phyloP scores from a whole-genome alignment of 768 basidiomycete genomes.

The Termitomyces sp. region DNA sequence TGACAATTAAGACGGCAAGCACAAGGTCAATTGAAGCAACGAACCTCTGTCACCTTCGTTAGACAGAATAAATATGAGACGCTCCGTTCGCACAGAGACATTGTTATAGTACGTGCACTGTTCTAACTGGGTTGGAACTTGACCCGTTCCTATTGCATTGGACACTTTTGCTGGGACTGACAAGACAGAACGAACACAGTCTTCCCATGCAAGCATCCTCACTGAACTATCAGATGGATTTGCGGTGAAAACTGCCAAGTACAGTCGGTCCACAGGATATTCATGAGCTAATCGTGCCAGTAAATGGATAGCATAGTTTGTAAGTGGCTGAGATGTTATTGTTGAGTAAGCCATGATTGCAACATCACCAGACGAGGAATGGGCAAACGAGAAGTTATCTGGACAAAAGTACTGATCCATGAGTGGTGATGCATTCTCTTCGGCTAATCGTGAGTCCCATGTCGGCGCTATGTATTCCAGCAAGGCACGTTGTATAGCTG shows the following conservation, averaged over 20 bases:
- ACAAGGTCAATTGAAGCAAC: conserved; percentile 14
- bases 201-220: conserved; percentile 60
- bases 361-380: conserved; percentile 44
- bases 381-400: conserved; percentile 48
- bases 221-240: conserved; percentile 16
- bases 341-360: conserved; percentile 61
- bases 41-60: conserved; percentile 34
- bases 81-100: conserved; percentile 48
- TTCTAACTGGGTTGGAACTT: conserved; percentile 45
- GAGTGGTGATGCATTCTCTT: conserved; percentile 39
- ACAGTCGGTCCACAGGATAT: conserved; percentile 69
- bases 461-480: conserved; percentile 61
- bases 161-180: conserved; percentile 74
- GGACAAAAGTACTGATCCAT: conserved; percentile 75
- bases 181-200: conserved; percentile 60
- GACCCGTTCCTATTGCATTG: conserved; percentile 49
- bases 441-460: conserved; percentile 57
- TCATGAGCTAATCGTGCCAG: conserved; percentile 49
- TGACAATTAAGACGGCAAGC: conserved; percentile 2
- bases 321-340: conserved; percentile 47
- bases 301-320: conserved; percentile 43
- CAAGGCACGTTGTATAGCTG: conserved; percentile 59
- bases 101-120: conserved; percentile 51
- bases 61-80: conserved; percentile 43
- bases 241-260: conserved; percentile 40